Evolutionary conservation across 139 green algal species (phyloP), one percentile per base, ranked within the genome.

Genomic region (Microglena sp.): DNA sequence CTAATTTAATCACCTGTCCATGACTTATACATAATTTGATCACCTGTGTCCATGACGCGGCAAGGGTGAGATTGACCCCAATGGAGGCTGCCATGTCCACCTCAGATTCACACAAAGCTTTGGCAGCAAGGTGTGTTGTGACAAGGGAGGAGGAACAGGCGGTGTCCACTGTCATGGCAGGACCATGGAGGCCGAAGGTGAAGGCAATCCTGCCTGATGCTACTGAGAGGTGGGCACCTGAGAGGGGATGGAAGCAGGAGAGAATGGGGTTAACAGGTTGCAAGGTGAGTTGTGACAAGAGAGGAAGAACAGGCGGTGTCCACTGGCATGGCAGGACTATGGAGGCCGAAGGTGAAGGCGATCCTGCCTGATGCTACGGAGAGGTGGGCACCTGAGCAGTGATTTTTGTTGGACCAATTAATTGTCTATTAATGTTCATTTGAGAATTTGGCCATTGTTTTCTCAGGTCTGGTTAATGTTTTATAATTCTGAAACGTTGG

Each of bases 231-330:
- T 87, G 83, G 0, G 80, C 81, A 4, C 87, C 87, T 71, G n/a
- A n/a, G n/a, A 11, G 40, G 40, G 40, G 40, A 18, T 50, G 40
- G 40, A 18, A 18, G 40, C 18, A 18, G 40, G 40, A 50, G 40
- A 24, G 40, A 50, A 11, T 11, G 40, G 40, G 40, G 40, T 50
- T 18, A 50, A 18, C 15, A 50, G 11, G 40, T 11, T 11, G 40
- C 15, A 18, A 18, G 18, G 40, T 24, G 40, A 50, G 18, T 50
- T 11, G 15, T 50, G 40, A 92, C 83, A 45, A 91, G 72, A 18
- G 75, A 83, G 24, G 76, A 87, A 5, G 81, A 88, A 74, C 85
- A 92, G 28, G 86, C 86, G 1, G 89, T 95, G 81, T 95, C 88
- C 11, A 95, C 76, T 24, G 79, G 80, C 4, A 89, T 65, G 28